Percentiles rank a stretch among this genome's conserved stretches.
phyloP scores from a whole-genome alignment of 371 early-diverging fungal species.

The Chytridiales sp. region DNA sequence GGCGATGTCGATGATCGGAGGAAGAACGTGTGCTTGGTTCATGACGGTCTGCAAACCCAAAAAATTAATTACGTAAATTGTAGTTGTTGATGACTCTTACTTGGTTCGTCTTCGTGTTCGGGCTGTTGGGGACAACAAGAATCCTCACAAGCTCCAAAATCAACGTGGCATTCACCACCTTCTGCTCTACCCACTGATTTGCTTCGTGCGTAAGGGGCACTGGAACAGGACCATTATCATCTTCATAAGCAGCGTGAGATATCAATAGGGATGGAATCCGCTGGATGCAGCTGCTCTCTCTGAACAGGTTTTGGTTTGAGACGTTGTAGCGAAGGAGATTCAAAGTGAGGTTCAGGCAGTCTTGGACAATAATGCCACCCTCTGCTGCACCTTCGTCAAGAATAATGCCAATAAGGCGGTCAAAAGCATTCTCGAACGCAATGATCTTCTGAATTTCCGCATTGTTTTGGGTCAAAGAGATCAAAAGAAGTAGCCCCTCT shows the following conservation, averaged over 20 bases:
- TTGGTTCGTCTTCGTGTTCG: slow-evolving; percentile 84
- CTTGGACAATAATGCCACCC: slow-evolving; percentile 94
- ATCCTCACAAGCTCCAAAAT: slow-evolving; percentile 85
- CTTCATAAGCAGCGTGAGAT: slow-evolving; percentile 15
- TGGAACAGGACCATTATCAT: slow-evolving; percentile 24
- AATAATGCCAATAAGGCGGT: slow-evolving; percentile 79
- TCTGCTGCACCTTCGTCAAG: slow-evolving; percentile 89
- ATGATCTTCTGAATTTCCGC: slow-evolving; percentile 97
- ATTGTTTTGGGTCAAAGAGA: slow-evolving; percentile 82
- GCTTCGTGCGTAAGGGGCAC: slow-evolving; percentile 38
- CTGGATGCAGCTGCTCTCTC: slow-evolving; percentile 92
- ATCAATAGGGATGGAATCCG: slow-evolving; percentile 58
- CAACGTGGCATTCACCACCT: slow-evolving; percentile 75
- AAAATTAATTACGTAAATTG: not conserved
- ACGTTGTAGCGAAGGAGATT: slow-evolving; percentile 91
- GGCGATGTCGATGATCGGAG: slow-evolving; percentile 49
- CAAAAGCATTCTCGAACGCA: slow-evolving; percentile 96
- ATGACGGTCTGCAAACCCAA: slow-evolving; percentile 59
- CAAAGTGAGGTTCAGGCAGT: slow-evolving; percentile 87
- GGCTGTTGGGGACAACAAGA: slow-evolving; percentile 81
- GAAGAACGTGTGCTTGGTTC: slow-evolving; percentile 64
- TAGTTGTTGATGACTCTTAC: slow-evolving; percentile 22
- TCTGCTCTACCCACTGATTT: slow-evolving; percentile 64
- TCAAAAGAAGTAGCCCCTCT: slow-evolving; percentile 90
- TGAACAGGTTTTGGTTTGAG: slow-evolving; percentile 94